These are phyloP conservation scores for Penicillium oxalicum DNA, from an alignment of 2,329 filamentous ascomycete species.

Conservation along the genomic window DNA sequence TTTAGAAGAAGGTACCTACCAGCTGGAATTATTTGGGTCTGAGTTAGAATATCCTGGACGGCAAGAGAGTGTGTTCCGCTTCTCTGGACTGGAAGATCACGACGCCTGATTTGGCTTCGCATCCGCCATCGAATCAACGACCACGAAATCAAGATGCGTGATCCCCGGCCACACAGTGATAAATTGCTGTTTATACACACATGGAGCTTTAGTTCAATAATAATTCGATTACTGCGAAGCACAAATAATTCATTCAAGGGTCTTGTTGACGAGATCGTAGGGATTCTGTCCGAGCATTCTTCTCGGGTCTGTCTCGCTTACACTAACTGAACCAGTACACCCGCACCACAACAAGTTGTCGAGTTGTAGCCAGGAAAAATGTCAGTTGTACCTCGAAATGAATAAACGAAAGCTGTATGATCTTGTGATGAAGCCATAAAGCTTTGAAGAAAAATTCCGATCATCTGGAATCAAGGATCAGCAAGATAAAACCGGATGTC, in stretches of 20 bases:
- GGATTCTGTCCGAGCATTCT: background rate
- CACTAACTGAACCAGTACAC: constrained; percentile 7
- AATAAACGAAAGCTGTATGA: background rate
- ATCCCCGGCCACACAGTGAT: constrained; percentile 6
- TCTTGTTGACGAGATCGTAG: constrained; percentile 5
- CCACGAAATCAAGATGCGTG: background rate
- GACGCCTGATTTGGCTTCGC: background rate
- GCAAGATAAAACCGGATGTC: background rate
- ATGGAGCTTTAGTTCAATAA: background rate
- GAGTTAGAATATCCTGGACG: no score
- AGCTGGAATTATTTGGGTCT: no score
- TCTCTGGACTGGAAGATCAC: background rate
- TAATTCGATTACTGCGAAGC: background rate
- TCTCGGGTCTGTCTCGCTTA: constrained; percentile 11
- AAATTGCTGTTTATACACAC: background rate
- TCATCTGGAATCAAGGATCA: background rate
- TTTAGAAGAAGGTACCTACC: no score
- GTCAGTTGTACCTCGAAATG: background rate
- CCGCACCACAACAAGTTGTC: background rate
- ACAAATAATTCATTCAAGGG: background rate
- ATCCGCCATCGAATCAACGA: constrained; percentile 11
- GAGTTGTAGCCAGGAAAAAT: background rate
- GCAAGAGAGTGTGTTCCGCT: no score
- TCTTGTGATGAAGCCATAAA: background rate
- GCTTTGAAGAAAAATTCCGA: background rate